Conservation (phyloP, 306 rosid species). For the Glycine tomentella region DNA sequence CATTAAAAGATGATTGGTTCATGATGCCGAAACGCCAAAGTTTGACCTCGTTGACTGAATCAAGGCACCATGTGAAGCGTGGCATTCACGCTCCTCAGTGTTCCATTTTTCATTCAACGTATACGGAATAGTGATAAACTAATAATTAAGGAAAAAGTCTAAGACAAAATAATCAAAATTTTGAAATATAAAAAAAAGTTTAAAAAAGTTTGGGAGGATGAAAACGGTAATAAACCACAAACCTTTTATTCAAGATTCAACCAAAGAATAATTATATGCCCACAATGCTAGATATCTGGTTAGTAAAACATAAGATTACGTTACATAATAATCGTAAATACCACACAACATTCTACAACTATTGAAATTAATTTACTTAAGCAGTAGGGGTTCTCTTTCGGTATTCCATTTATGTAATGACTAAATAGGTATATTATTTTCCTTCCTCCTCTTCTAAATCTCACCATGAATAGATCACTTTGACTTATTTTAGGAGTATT, state of each 20-base stretch:
- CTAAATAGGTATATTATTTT: neutral
- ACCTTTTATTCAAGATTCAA: slow-evolving; percentile 39
- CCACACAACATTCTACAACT: neutral
- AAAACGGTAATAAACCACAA: neutral
- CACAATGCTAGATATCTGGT: slow-evolving; percentile 40
- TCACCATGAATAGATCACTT: neutral
- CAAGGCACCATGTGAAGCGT: slow-evolving; percentile 32
- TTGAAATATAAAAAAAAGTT: neutral
- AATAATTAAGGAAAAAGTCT: neutral
- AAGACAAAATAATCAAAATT: slow-evolving; percentile 16
- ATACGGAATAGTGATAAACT: neutral
- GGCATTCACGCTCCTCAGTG: slow-evolving; percentile 32
- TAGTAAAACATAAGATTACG: neutral
- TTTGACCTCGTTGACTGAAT: slow-evolving; percentile 45
- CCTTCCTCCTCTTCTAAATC: neutral
- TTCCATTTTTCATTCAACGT: neutral
- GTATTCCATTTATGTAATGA: neutral
- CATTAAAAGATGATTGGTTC: slow-evolving; percentile 37
- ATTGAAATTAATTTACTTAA: neutral
- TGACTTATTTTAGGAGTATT: neutral
- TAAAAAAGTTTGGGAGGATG: neutral
- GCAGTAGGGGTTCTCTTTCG: neutral
- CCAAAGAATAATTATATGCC: slow-evolving; percentile 37
- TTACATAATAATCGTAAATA: slow-evolving; percentile 24
- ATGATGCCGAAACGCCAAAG: slow-evolving; percentile 31